phyloP scores from a whole-genome alignment of 345 rosid species.

The Rhizophora apiculata region DNA sequence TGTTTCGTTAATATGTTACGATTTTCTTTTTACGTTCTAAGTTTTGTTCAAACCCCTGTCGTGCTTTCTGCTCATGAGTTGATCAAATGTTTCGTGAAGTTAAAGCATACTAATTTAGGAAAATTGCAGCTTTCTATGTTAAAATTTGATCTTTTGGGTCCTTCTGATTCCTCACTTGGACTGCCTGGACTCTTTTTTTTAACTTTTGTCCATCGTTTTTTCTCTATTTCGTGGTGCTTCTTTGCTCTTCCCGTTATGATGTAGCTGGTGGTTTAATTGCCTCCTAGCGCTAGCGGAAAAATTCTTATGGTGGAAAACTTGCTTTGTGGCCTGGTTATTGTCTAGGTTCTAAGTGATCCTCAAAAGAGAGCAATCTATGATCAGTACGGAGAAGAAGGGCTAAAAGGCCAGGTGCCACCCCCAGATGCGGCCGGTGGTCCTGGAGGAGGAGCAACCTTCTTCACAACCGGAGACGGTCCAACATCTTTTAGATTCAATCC shows the following conservation, averaged over 20 bases:
- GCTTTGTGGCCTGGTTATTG: background rate
- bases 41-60: no score
- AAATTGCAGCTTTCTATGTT: background rate
- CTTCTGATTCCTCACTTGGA: background rate
- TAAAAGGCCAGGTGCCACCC: conserved; percentile 72
- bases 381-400: conserved; percentile 84
- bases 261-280: background rate
- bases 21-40: no score
- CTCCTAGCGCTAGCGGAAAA: background rate
- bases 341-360: conserved; percentile 77
- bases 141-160: background rate
- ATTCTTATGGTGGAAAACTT: background rate
- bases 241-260: background rate
- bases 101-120: no score
- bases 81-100: no score
- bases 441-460: conserved; percentile 66
- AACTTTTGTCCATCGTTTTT: background rate
- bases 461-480: conserved; percentile 67
- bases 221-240: background rate
- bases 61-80: no score
- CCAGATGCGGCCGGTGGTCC: conserved; percentile 57
- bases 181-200: background rate
- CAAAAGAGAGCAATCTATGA: conserved; percentile 76
- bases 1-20: no score
- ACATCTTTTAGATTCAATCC: conserved; percentile 59